Evolutionary conservation across 2,329 filamentous ascomycete genomes (phyloP), one percentile per base, ranked within the genome.

Genomic region (Talaromyces sp.): DNA sequence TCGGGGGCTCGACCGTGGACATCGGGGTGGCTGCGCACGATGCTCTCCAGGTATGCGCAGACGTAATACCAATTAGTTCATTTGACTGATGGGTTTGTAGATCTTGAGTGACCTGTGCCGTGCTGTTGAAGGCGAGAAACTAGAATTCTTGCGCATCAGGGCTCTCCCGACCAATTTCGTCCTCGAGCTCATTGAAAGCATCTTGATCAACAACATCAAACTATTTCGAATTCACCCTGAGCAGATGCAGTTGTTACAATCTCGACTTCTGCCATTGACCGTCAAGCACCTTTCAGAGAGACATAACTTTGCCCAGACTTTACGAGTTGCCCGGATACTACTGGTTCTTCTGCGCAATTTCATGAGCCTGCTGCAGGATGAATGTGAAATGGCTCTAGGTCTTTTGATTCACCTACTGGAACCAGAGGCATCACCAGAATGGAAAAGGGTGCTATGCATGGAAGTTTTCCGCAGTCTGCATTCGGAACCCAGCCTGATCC

Each of bases 41-140:
- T 82, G 93, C 93, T 22, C 92, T 93, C 73, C 86, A 89, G 72
- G 89, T 91, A 76, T 72, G 77, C 36, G 53, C 3, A 13, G 17
- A 45, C n/a, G 15, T 15, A 7, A 47, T 63, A 15, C 19, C 22
- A 36, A n/a, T 31, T 66, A 67, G 64, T 58, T 45, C 56, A 31
- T 71, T 71, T 51, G 22, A 7, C 40, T 68, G 29, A 67, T 70
- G 43, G 13, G 19, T 67, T 47, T 62, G 51, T 27, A 90, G 85
- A 86, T 97, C 31, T 91, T 99, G 75, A 90, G 93, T 72, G 95
- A 99, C 73, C 84, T 99, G 7, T 97, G 93, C 71, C 85, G 96
- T 58, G 83, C 97, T 71, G 91, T 93, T 0, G 92, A 97, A 75
- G 91, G 91, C 38, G 90, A 95, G 71, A 88, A 89, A 47, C 89